Evolutionary conservation across 306 rosid species (phyloP), one percentile per base, ranked within the genome.

Genomic region (Sicyos baderoa): DNA sequence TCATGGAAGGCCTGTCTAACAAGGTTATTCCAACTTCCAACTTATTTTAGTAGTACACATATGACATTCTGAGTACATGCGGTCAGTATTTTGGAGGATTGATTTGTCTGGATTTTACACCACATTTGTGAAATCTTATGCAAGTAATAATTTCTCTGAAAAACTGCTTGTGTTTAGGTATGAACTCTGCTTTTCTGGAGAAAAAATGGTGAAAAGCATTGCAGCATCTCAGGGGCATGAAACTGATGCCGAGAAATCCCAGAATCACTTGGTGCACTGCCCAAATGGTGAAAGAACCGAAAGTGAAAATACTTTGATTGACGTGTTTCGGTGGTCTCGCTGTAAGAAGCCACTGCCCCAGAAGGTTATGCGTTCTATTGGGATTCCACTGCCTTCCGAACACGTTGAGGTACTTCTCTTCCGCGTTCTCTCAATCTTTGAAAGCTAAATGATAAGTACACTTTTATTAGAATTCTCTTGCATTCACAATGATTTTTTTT

Each of bases 291-390:
- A 87, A 50, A 85, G 82, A 79, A 77, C 73, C 61, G 95, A 88
- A 49, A 65, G 74, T 65, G 96, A 92, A 22, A 85, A 78, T 70
- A 64, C 69, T 35, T 71, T 82, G 79, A 75, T 87, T 70, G 98
- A 92, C 65, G 84, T 72, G 76, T 92, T 92, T 69, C 91, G 98
- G 29, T 92, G 98, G 98, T 81, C 95, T 76, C 88, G 93, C 13
- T 92, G 98, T 74, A 89, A 86, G 86, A 89, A 68, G 79, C 91
- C 95, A 50, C 87, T 92, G 29, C 93, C 96, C 12, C 98, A 92
- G 87, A 82, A 83, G 80, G 73, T 82, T 52, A 89, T 86, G 95
- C 87, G 86, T 61, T 69, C 88, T 0, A 66, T 92, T 42, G 98
- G 96, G 69, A 83, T 92, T 78, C 98, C 96, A 13, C 82, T 92